phyloP scores from a whole-genome alignment of 257 asterid species.

The Solanum appendiculatum region DNA sequence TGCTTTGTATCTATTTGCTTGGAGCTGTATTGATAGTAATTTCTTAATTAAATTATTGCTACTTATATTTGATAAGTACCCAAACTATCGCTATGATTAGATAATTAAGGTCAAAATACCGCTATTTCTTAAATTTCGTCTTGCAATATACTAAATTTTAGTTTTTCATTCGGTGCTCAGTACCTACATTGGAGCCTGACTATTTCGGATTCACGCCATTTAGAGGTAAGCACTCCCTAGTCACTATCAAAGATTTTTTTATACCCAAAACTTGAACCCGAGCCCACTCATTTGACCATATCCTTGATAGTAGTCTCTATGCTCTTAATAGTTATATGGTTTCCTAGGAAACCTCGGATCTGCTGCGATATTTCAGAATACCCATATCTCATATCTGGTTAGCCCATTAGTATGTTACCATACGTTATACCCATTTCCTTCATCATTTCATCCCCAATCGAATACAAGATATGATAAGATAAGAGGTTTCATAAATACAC shows the following conservation, averaged over 20 bases:
- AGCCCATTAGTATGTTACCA: constrained; percentile 1
- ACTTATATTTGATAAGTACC: background rate
- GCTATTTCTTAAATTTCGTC: background rate
- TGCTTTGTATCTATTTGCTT: background rate
- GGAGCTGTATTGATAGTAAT: background rate
- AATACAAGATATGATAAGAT: constrained; percentile 22
- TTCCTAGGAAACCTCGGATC: constrained; percentile 19
- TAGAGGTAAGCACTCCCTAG: background rate
- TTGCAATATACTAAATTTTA: background rate
- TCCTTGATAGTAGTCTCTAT: background rate
- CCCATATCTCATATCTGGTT: constrained; percentile 5
- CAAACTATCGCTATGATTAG: background rate
- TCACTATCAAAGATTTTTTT: rapidly evolving
- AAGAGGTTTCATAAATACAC: background rate
- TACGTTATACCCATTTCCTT: constrained; percentile 2
- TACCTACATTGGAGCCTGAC: background rate
- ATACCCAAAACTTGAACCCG: rapidly evolving
- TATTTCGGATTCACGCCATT: too few species aligned
- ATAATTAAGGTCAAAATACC: background rate
- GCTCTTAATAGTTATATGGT: background rate
- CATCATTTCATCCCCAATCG: background rate
- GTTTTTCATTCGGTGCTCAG: background rate
- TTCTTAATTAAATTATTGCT: background rate
- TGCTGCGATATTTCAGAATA: constrained; percentile 9
- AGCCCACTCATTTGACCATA: background rate